Percentiles rank a stretch among this genome's conserved stretches.
phyloP scores from a whole-genome alignment of 1,284 basidiomycete genomes.

The Puccinia horiana region DNA sequence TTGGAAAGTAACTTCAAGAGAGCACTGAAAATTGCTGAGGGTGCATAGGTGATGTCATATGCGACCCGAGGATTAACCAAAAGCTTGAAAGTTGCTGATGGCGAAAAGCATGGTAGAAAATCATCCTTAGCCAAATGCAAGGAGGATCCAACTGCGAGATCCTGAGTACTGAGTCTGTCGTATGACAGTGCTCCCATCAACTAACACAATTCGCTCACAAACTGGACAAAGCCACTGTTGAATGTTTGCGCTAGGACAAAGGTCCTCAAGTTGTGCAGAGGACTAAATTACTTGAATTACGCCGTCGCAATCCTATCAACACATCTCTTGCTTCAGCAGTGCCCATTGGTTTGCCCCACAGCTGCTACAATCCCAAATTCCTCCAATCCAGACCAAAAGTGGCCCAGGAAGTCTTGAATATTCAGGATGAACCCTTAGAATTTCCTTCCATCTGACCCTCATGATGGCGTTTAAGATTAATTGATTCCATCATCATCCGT shows the following conservation, averaged over 20 bases:
- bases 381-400: constrained; percentile 10
- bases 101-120: too few relatives aligned
- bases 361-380: constrained; percentile 11
- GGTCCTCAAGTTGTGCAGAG: background rate
- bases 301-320: background rate
- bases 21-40: too few relatives aligned
- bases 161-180: too few relatives aligned
- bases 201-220: constrained; percentile 6
- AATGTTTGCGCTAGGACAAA: background rate
- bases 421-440: background rate
- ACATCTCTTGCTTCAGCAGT: background rate
- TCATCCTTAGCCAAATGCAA: too few relatives aligned
- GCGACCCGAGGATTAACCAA: too few relatives aligned
- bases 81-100: too few relatives aligned
- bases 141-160: too few relatives aligned
- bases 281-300: constrained; percentile 22
- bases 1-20: too few relatives aligned
- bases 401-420: constrained; percentile 7
- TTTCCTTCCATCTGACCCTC: background rate
- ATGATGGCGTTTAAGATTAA: background rate
- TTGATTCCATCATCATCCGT: constrained; percentile 6
- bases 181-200: too few relatives aligned
- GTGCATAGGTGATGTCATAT: too few relatives aligned
- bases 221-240: background rate
- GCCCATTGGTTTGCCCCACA: background rate